Evolutionary conservation across 2,329 filamentous ascomycete genomes (phyloP), one percentile per base, ranked within the genome.

Genomic region (Trichoderma pleuroti): DNA sequence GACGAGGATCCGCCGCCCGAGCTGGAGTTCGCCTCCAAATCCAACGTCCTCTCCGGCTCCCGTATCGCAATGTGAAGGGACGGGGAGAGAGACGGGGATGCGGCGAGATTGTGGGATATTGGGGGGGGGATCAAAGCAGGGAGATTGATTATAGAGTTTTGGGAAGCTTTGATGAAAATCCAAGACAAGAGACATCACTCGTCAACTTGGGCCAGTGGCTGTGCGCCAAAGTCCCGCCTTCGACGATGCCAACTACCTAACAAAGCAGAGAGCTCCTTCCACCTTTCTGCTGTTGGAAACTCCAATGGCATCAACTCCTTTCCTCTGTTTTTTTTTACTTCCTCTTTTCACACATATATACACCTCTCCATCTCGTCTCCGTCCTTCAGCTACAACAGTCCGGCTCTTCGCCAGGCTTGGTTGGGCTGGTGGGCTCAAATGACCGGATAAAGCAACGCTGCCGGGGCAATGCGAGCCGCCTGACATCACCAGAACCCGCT

Each of bases 401-500:
- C 52, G 52, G 52, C 24, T 56, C 18, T 28, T 26, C 52, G 26
- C 26, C 11, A 24, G 21, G 32, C 34, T 42, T 26, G 59, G 36
- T 62, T 16, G 21, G 34, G 12, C 9, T 3, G 34, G 26, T 16
- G 18, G 28, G 59, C 14, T 11, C 34, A 49, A 34, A 34, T 56
- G 21, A n/a, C 63, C 63, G 32, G 32, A 57, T 66, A 56, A 18
- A 65, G 62, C 46, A 65, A 54, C 18, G 46, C 30, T 18, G 32
- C 24, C 62, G 16, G 14, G n/a, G n/a, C 46, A 49, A 21, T n/a
- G 36, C 26, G 32, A 21, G 32, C 49, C 24, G 39, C 26, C 52
- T 67, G 64, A 67, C 64, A 67, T 67, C 64, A 67, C 52, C 64
- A 46, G 46, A 26, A 28, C 52, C 64, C 64, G 34, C 64, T 57